A percentile compares a stretch with the other conserved stretches of the same genome.
These are phyloP conservation scores for Neofusicoccum cordaticola DNA, from an alignment of 2,329 filamentous ascomycete genomes.

Conservation along the genomic window DNA sequence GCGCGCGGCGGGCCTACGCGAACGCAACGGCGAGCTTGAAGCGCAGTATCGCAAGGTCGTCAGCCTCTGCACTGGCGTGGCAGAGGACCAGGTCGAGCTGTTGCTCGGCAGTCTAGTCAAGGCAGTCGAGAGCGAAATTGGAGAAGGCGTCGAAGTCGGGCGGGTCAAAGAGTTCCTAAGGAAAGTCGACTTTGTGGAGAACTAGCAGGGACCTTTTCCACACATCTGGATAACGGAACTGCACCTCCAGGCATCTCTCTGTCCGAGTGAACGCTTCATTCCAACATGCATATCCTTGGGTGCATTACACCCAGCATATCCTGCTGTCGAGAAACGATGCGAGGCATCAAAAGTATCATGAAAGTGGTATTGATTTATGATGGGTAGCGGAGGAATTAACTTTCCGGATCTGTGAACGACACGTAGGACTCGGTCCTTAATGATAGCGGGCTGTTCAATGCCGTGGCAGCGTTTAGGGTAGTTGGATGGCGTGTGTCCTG, in stretches of 20 bases:
- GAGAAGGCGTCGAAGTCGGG: conserved; percentile 67
- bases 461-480: neutral
- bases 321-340: too few species aligned
- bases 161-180: conserved; percentile 76
- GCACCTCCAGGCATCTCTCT: too few species aligned
- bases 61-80: conserved; percentile 76
- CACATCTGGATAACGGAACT: too few species aligned
- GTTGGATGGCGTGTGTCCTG: neutral
- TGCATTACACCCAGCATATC: too few species aligned
- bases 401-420: too few species aligned
- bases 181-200: conserved; percentile 65
- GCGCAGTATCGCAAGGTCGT: conserved; percentile 86
- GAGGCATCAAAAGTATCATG: too few species aligned
- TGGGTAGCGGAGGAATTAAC: neutral
- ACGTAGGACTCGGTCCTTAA: too few species aligned
- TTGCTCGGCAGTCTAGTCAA: conserved; percentile 76
- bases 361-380: too few species aligned
- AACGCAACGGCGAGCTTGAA: conserved; percentile 79
- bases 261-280: too few species aligned
- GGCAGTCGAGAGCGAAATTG: conserved; percentile 81
- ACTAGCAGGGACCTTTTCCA: neutral
- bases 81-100: conserved; percentile 75
- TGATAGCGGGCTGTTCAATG: neutral
- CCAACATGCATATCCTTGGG: too few species aligned
- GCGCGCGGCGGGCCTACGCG: conserved; percentile 68